Evolutionary conservation across 208 protist species (phyloP).

Genomic region (Trypanosoma boissoni): DNA sequence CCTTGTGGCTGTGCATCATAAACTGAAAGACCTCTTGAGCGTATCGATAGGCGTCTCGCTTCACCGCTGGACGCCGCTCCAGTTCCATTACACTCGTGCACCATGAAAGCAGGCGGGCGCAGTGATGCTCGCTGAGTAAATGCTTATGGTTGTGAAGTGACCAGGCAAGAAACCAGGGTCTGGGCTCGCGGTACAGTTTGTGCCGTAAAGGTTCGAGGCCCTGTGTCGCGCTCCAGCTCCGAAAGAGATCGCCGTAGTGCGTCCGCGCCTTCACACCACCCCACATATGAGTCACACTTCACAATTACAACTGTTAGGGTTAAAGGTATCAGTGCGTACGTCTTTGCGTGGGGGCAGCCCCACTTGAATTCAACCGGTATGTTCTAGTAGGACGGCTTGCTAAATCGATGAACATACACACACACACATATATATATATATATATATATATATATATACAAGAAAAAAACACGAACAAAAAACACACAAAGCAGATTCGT

Average conservation of each 20-base stretch:
- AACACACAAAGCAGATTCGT: not conserved
- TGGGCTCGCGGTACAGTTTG: conserved; percentile 68
- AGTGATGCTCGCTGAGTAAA: conserved; percentile 76
- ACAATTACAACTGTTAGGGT: conserved; percentile 6
- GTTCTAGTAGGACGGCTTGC: not conserved
- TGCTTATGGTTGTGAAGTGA: conserved; percentile 66
- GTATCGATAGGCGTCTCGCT: conserved; percentile 76
- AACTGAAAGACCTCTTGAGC: conserved; percentile 75
- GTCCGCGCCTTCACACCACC: conserved; percentile 73
- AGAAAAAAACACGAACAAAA: conserved; percentile 19
- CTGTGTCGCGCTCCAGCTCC: conserved; percentile 63
- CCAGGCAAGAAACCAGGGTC: conserved; percentile 81
- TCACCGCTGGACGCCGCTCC: conserved; percentile 23
- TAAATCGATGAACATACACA: not conserved
- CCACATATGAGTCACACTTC: conserved; percentile 49
- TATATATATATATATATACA: conserved; percentile 9
- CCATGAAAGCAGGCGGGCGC: conserved; percentile 74
- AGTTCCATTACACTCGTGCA: conserved; percentile 67
- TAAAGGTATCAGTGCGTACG: conserved; percentile 20
- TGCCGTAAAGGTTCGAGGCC: conserved; percentile 58
- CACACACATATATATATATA: too few species aligned
- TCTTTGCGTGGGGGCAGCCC: too few species aligned
- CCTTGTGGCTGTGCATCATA: conserved; percentile 73
- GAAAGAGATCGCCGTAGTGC: conserved; percentile 71
- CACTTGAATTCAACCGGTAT: too few species aligned